Evolutionary conservation across 495 filamentous ascomycete species (phyloP).

Genomic region (Aspergillus leporis): DNA sequence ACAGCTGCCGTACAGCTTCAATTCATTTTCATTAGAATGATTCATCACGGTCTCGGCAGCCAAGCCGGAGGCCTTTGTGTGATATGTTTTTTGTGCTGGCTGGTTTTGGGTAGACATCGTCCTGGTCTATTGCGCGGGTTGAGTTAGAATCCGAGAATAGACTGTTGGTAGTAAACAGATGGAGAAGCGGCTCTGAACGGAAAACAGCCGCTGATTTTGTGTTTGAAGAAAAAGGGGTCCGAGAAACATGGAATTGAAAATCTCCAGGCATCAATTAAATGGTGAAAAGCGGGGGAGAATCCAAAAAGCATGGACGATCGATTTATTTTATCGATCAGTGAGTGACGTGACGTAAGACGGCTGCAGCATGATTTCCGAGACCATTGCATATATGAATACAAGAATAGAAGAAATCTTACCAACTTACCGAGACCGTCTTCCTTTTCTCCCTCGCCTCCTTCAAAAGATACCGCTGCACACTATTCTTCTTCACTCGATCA

Average conservation of each 20-base stretch:
- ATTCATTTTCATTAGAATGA: slow-evolving; percentile 66
- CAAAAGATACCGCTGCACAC: slow-evolving; percentile 65
- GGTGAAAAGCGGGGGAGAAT: slow-evolving; percentile 6
- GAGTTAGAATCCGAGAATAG: neutral
- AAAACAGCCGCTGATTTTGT: neutral
- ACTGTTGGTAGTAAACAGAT: neutral
- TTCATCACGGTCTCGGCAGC: slow-evolving; percentile 73
- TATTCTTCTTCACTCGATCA: slow-evolving; percentile 85
- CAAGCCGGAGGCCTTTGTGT: slow-evolving; percentile 78
- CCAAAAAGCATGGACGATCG: slow-evolving; percentile 6
- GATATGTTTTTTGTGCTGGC: slow-evolving; percentile 68
- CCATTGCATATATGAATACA: neutral
- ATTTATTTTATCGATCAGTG: neutral
- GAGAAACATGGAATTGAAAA: slow-evolving; percentile 9
- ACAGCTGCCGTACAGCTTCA: slow-evolving; percentile 87
- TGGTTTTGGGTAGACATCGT: slow-evolving; percentile 46
- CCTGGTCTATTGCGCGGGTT: slow-evolving; percentile 23
- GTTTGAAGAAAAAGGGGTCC: neutral
- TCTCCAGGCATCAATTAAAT: neutral
- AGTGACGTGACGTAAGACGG: slow-evolving; percentile 20
- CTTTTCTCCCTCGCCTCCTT: slow-evolving; percentile 69
- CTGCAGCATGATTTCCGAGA: no score
- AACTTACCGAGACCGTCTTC: slow-evolving; percentile 59
- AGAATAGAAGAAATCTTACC: slow-evolving; percentile 14
- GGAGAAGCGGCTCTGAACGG: neutral